Conservation (phyloP, 2,329 filamentous ascomycete species). For the Epichloe festucae region DNA sequence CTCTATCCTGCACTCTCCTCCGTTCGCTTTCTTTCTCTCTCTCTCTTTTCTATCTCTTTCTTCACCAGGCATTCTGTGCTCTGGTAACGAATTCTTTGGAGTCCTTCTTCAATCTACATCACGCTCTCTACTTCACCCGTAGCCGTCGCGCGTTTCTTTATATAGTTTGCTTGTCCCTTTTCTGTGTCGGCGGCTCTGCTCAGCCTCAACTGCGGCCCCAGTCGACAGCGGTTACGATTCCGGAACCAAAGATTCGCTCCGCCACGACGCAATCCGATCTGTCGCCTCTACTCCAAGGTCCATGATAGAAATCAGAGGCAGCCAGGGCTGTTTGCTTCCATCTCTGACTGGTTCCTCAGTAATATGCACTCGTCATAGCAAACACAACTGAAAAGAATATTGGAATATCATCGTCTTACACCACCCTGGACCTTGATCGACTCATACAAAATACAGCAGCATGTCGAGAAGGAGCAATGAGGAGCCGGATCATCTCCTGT, state of each 20-base stretch:
- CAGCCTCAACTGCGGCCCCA: background rate
- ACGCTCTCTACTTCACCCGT: slow-evolving; percentile 4
- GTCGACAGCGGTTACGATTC: background rate
- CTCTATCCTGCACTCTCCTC: slow-evolving; percentile 1
- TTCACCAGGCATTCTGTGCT: background rate
- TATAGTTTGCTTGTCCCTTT: background rate
- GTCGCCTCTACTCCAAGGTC: background rate
- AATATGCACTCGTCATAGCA: slow-evolving; percentile 4
- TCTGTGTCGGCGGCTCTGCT: background rate
- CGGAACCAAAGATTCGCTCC: background rate
- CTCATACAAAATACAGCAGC: background rate
- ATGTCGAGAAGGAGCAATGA: slow-evolving; percentile 22
- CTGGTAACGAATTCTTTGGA: slow-evolving; percentile 1
- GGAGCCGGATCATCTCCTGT: slow-evolving; percentile 19
- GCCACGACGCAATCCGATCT: slow-evolving; percentile 1
- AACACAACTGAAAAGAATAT: background rate
- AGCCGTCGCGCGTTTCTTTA: background rate
- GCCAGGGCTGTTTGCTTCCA: background rate
- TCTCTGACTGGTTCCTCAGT: background rate
- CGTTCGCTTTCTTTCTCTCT: background rate
- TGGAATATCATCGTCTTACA: background rate
- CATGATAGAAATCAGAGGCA: background rate
- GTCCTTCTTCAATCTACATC: background rate
- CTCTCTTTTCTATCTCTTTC: background rate
- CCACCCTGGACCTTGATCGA: background rate